Percentiles rank a stretch among this genome's conserved stretches.
Conservation (phyloP, 139 green algal genomes). For the Spirogloea muscicola region DNA sequence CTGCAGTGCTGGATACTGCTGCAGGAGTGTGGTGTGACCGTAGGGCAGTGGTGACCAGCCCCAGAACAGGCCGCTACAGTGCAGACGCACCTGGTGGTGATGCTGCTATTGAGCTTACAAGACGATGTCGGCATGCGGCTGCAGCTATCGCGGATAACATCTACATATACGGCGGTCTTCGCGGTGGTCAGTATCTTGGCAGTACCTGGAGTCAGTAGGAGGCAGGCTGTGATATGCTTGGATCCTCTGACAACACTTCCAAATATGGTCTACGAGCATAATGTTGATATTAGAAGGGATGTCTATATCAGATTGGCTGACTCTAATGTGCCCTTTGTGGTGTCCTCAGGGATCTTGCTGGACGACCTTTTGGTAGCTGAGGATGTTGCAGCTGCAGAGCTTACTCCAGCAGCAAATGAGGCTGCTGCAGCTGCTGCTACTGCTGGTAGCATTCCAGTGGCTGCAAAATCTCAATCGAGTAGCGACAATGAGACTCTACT, state of each 20-base stretch:
- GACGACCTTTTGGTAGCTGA: constrained; percentile 72
- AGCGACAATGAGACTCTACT: not conserved
- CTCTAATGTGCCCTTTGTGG: too few species aligned
- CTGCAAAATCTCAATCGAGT: not conserved
- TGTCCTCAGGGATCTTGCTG: constrained; percentile 68
- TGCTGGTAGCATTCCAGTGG: not conserved
- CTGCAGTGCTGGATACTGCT: constrained; percentile 79
- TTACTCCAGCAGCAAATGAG: too few species aligned
- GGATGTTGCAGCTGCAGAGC: constrained; percentile 30
- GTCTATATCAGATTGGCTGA: too few species aligned
- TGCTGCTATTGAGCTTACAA: constrained; percentile 26
- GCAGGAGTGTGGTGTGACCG: constrained; percentile 56
- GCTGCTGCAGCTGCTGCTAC: not conserved
- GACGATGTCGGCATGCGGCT: constrained; percentile 39
- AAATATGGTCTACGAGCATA: too few species aligned
- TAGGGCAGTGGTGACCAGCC: constrained; percentile 30
- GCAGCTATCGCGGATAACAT: constrained; percentile 51
- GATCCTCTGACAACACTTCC: too few species aligned
- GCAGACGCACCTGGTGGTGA: constrained; percentile 36
- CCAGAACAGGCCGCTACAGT: constrained; percentile 34
- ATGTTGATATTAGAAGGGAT: too few species aligned
- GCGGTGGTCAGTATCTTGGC: too few species aligned
- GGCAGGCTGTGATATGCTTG: too few species aligned
- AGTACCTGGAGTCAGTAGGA: too few species aligned
- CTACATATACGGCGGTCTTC: constrained; percentile 92